phyloP scores from a whole-genome alignment of 75 land plant species.

The Selaginella moellendorffii region DNA sequence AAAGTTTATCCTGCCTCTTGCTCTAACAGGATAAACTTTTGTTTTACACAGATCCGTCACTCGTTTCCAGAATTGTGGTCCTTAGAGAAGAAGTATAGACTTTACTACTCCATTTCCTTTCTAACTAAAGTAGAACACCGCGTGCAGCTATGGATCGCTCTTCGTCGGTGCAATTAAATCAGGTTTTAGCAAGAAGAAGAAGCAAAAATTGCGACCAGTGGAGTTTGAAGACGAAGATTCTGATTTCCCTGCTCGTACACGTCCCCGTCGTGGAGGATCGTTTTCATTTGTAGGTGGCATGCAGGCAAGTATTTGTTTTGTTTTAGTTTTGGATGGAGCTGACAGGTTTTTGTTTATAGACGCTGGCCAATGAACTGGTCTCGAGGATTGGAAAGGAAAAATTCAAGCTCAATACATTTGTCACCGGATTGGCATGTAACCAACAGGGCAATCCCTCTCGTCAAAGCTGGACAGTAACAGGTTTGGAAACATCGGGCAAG shows the following conservation, averaged over 20 bases:
- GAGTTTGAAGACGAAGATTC: conserved; percentile 1
- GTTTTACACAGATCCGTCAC: conserved; percentile 52
- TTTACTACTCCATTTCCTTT: too few species aligned
- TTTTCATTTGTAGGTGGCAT: conserved; percentile 86
- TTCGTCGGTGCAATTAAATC: conserved; percentile 52
- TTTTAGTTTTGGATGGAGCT: too few species aligned
- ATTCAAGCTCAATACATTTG: conserved; percentile 47
- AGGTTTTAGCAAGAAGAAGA: conserved; percentile 29
- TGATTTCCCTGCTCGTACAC: neutral
- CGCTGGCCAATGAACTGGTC: conserved; percentile 44
- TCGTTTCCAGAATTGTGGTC: conserved; percentile 81
- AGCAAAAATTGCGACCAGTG: too few species aligned
- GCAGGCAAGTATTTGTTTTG: conserved; percentile 42
- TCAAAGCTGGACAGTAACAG: conserved; percentile 55
- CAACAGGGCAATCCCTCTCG: conserved; percentile 38
- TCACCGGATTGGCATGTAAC: conserved; percentile 51
- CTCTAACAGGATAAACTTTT: too few species aligned
- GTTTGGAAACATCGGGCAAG: conserved; percentile 15
- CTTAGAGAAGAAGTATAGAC: conserved; percentile 60
- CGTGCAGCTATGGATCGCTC: conserved; percentile 72
- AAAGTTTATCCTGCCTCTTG: too few species aligned
- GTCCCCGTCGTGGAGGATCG: conserved; percentile 40
- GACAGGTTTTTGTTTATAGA: conserved; percentile 37
- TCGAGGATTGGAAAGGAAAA: conserved; percentile 39
- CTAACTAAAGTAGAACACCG: too few species aligned